Base-by-base conservation (phyloP, 2,329 filamentous ascomycete species). In the Sclerotinia glacialis region DNA sequence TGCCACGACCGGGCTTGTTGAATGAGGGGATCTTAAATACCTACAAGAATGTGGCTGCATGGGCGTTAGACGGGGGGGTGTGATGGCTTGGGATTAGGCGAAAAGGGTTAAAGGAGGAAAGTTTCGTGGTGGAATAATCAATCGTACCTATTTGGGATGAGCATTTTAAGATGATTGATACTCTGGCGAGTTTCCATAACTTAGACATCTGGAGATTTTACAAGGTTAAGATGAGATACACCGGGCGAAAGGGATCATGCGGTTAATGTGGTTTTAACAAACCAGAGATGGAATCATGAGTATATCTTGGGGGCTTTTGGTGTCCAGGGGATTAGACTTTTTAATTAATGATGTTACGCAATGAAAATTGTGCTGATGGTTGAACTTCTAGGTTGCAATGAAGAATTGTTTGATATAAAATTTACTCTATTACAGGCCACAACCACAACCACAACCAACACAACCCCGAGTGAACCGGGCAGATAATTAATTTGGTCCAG, bases 1-100 rank as follows among this genome's bases (percentile, higher is more conserved):
- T 60, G 1, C n/a, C 5, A 26, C 28, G 1, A 8, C 58, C 58
- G 12, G 37, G 4, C 3, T 18, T 23, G 9, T 4, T 60, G 28
- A 31, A 49, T 12, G 58, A 60, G 14, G 21, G 14, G 3, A 8
- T 60, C 9, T 37, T 60, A 44, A 49, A 37, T 37, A 49, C 21
- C n/a, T 60, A 60, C 26, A 37, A 7, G 28, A 37, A 34, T 47
- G 23, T 60, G 21, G 44, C 58, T 60, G 44, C 28, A 26, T 60
- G 42, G 58, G 44, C 44, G 14, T 49, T 60, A 7, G 44, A 60
- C 8, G 16, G 7, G n/a, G 58, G 28, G 4, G 4, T 49, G 1
- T 60, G 44, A 60, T n/a, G 1, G 3, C 18, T 18, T 4, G 21
- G 37, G 18, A 21, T 26, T 26, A 37, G 21, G 28, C 42, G 56